Percentiles rank a stretch among this genome's conserved stretches.
Conservation (phyloP, 805 yeast species). For the Kurtzmaniella fragi region DNA sequence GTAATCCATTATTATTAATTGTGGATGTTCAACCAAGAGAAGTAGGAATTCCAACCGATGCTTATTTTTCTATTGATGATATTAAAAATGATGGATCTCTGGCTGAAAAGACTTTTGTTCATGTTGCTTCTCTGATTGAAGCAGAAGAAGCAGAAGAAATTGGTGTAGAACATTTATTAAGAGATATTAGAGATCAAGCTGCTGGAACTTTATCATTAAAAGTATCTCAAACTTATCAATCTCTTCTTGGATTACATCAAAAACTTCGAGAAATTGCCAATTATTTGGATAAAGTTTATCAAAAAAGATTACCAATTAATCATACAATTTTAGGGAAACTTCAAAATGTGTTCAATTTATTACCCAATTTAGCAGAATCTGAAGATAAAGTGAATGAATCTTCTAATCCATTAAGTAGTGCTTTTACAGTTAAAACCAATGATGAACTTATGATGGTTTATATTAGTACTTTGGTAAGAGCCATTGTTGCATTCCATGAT, state of each 20-base stretch:
- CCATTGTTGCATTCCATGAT: slow-evolving; percentile 95
- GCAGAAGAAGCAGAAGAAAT: slow-evolving; percentile 99
- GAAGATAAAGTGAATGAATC: slow-evolving; percentile 10
- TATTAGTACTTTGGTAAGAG: slow-evolving; percentile 82
- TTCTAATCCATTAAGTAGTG: slow-evolving; percentile 56
- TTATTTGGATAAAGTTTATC: slow-evolving; percentile 71
- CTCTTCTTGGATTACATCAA: slow-evolving; percentile 78
- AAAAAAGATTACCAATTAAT: slow-evolving; percentile 75
- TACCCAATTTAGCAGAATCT: slow-evolving; percentile 64
- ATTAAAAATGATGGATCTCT: slow-evolving; percentile 93
- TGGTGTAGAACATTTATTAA: slow-evolving; percentile 92
- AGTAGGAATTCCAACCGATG: slow-evolving; percentile 94
- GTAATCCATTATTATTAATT: slow-evolving; percentile 78
- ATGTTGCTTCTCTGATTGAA: slow-evolving; percentile 85
- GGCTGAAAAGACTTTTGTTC: slow-evolving; percentile 88
- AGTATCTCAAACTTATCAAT: slow-evolving; percentile 84
- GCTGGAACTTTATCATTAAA: slow-evolving; percentile 86
- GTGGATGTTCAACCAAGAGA: slow-evolving; percentile 84
- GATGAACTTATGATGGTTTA: slow-evolving; percentile 95
- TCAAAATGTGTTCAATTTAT: slow-evolving; percentile 89
- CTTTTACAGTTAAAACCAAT: slow-evolving; percentile 89
- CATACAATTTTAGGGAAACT: slow-evolving; percentile 86
- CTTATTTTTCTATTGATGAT: slow-evolving; percentile 90
- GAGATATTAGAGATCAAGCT: slow-evolving; percentile 95
- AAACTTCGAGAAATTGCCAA: slow-evolving; percentile 72